Percentiles rank a stretch among this genome's conserved stretches.
These are phyloP conservation scores for Bretschneidera sinensis DNA, from an alignment of 345 rosid genomes.

Conservation along the genomic window DNA sequence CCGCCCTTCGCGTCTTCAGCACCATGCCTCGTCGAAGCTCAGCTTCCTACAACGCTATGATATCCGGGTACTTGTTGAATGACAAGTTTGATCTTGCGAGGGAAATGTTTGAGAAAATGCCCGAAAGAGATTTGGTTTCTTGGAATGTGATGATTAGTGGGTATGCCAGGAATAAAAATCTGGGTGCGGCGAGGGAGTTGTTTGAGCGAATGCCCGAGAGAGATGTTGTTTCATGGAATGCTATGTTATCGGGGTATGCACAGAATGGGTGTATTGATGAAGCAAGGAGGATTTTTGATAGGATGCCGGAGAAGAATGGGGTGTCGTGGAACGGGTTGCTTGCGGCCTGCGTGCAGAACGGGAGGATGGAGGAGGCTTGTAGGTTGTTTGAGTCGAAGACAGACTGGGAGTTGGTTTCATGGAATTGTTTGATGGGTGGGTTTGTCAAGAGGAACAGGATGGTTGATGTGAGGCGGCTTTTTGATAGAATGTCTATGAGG, in stretches of 20 bases:
- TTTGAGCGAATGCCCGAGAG: conserved; percentile 42
- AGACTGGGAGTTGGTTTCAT: conserved; percentile 56
- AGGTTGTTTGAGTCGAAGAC: conserved; percentile 36
- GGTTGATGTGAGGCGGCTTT: conserved; percentile 41
- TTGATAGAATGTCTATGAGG: conserved; percentile 38
- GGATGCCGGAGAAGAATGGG: conserved; percentile 46
- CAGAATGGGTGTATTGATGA: conserved; percentile 46
- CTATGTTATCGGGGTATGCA: conserved; percentile 49
- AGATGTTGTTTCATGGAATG: conserved; percentile 52
- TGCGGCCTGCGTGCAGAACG: conserved; percentile 59
- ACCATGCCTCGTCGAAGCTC: conserved; percentile 56
- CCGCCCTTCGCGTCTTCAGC: conserved; percentile 42
- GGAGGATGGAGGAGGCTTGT: conserved; percentile 52
- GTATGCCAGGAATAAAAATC: conserved; percentile 30
- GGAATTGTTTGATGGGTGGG: conserved; percentile 70
- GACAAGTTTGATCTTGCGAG: conserved; percentile 36
- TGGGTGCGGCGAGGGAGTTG: conserved; percentile 34
- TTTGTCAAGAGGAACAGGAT: conserved; percentile 46
- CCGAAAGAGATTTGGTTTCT: conserved; percentile 41
- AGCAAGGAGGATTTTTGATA: conserved; percentile 47
- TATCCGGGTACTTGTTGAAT: conserved; percentile 40
- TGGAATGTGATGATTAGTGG: conserved; percentile 53
- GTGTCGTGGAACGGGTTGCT: conserved; percentile 60
- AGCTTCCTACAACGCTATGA: conserved; percentile 54
- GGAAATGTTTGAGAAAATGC: conserved; percentile 44